phyloP scores from a whole-genome alignment of 2,329 filamentous ascomycete species.

The Grosmannia huntii region DNA sequence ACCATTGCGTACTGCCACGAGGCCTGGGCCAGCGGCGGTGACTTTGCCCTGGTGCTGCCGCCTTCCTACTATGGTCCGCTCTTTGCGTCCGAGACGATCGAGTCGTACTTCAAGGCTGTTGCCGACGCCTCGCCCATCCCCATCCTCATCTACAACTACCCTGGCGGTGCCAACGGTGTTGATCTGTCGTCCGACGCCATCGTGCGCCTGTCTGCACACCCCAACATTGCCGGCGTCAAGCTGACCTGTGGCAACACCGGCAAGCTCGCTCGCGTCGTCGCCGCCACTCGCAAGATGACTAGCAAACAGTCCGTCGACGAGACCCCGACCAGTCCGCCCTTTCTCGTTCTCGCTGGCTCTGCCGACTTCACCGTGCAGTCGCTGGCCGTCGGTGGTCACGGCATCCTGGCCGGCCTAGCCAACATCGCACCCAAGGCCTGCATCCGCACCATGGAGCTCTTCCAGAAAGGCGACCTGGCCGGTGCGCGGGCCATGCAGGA shows the following conservation, averaged over 20 bases:
- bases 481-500: slow-evolving; percentile 55
- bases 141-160: slow-evolving; percentile 58
- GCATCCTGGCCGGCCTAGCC: slow-evolving; percentile 58
- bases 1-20: slow-evolving; percentile 57
- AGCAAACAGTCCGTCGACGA: neutral
- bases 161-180: slow-evolving; percentile 48
- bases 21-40: slow-evolving; percentile 55
- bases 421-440: slow-evolving; percentile 60
- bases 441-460: slow-evolving; percentile 47
- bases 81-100: slow-evolving; percentile 49
- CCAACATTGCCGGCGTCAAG: slow-evolving; percentile 57
- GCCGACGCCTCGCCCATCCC: slow-evolving; percentile 51
- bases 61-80: slow-evolving; percentile 63
- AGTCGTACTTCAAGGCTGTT: slow-evolving; percentile 53
- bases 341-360: slow-evolving; percentile 59
- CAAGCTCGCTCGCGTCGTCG: slow-evolving; percentile 51
- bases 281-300: slow-evolving; percentile 35
- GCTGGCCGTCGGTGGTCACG: slow-evolving; percentile 54
- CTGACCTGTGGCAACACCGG: slow-evolving; percentile 59
- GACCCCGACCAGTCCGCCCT: slow-evolving; percentile 27
- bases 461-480: slow-evolving; percentile 38
- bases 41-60: slow-evolving; percentile 64
- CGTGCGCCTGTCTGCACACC: slow-evolving; percentile 44
- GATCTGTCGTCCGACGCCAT: slow-evolving; percentile 53
- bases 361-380: slow-evolving; percentile 62